A percentile compares a stretch with the other conserved stretches of the same genome.
These are phyloP conservation scores for Xylaria sp. DNA, from an alignment of 2,329 filamentous ascomycete genomes.

Conservation along the genomic window DNA sequence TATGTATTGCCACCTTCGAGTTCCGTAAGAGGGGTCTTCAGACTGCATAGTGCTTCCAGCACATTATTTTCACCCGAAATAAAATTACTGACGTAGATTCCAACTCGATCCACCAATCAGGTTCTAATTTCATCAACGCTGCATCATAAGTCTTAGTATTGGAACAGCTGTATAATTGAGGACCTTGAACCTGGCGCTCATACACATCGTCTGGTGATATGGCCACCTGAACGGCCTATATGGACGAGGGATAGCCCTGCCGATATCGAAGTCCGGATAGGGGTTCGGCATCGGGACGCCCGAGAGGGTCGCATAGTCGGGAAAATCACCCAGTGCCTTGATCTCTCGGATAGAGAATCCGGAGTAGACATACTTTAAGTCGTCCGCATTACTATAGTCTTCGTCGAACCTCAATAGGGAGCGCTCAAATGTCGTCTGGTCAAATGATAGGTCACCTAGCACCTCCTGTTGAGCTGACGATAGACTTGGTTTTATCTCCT, in stretches of 20 bases:
- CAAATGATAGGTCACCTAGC: slow-evolving; percentile 40
- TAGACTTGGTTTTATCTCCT: slow-evolving; percentile 34
- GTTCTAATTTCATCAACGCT: slow-evolving; percentile 82
- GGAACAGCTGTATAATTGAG: background rate
- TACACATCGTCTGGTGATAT: slow-evolving; percentile 94
- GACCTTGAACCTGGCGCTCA: slow-evolving; percentile 49
- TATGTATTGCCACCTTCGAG: background rate
- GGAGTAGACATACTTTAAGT: slow-evolving; percentile 67
- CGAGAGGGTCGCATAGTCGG: slow-evolving; percentile 79
- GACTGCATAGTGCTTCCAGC: background rate
- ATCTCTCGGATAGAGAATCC: slow-evolving; percentile 79
- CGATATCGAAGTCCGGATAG: slow-evolving; percentile 73
- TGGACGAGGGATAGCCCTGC: slow-evolving; percentile 75
- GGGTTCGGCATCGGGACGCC: slow-evolving; percentile 77
- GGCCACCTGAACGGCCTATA: slow-evolving; percentile 86
- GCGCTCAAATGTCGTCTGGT: slow-evolving; percentile 36
- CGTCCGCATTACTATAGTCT: slow-evolving; percentile 50
- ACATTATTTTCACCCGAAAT: too few relatives aligned
- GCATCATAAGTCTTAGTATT: slow-evolving; percentile 16
- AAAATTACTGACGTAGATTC: slow-evolving; percentile 60
- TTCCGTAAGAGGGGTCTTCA: background rate
- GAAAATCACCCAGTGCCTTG: slow-evolving; percentile 77
- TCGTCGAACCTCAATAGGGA: slow-evolving; percentile 51
- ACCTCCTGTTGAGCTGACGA: slow-evolving; percentile 35
- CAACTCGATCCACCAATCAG: slow-evolving; percentile 90